These are phyloP conservation scores for Barbatosphaeria neglecta DNA, from an alignment of 495 filamentous ascomycete genomes.

Conservation along the genomic window DNA sequence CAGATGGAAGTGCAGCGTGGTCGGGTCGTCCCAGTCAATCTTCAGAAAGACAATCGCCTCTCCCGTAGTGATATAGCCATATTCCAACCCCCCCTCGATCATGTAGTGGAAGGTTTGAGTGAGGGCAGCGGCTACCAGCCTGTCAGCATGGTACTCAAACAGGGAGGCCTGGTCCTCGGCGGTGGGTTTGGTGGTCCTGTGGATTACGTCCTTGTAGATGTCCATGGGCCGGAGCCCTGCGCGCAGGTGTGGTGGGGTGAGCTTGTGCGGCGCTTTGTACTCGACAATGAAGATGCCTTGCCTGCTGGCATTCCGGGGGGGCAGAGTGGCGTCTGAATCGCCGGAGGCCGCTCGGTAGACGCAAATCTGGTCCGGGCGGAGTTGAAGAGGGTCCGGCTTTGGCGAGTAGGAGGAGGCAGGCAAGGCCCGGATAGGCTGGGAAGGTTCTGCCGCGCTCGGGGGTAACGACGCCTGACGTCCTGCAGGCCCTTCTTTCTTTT, in stretches of 20 bases:
- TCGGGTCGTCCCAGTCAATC: constrained; percentile 19
- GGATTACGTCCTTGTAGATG: constrained; percentile 13
- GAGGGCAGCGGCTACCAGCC: constrained; percentile 23
- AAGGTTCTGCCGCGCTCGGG: not conserved
- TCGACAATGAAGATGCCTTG: constrained; percentile 11
- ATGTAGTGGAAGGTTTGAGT: constrained; percentile 36
- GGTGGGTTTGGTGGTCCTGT: constrained; percentile 5
- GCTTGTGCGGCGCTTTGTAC: constrained; percentile 24
- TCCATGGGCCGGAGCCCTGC: constrained; percentile 9
- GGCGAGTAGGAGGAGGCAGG: too few relatives aligned
- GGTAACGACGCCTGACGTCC: not conserved
- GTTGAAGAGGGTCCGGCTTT: constrained; percentile 1
- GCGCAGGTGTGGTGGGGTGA: constrained; percentile 15
- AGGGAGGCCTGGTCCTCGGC: not conserved
- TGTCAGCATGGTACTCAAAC: constrained; percentile 20
- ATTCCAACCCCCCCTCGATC: constrained; percentile 23
- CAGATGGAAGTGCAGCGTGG: constrained; percentile 12
- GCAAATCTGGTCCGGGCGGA: constrained; percentile 13
- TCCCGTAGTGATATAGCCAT: constrained; percentile 28
- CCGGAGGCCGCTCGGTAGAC: constrained; percentile 11
- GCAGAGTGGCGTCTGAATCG: constrained; percentile 2
- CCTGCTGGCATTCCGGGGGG: not conserved
- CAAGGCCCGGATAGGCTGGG: too few relatives aligned
- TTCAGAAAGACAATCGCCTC: constrained; percentile 35
- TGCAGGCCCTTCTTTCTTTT: not conserved